Conservation (phyloP, 1,284 basidiomycete species). For the Fomitopsis palustris region DNA sequence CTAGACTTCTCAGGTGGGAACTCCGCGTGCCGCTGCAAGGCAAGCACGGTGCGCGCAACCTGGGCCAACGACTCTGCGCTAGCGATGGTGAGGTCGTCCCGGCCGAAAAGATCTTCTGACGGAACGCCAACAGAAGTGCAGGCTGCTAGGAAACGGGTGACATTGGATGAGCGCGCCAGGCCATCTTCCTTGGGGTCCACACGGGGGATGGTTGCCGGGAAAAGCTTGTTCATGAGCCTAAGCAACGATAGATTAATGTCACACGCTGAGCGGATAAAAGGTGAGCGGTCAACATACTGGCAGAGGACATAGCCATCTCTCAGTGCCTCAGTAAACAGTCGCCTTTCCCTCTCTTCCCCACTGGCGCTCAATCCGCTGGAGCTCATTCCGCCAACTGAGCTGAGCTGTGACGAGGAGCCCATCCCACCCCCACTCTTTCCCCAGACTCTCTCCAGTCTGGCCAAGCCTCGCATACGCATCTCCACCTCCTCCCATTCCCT, state of each 20-base stretch:
- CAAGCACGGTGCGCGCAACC: conserved; percentile 65
- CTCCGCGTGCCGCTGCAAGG: conserved; percentile 61
- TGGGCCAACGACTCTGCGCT: conserved; percentile 57
- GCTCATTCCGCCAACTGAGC: conserved; percentile 26
- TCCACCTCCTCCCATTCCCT: conserved; percentile 75
- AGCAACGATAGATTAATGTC: conserved; percentile 2
- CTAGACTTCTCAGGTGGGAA: conserved; percentile 43
- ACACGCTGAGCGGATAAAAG: conserved; percentile 7
- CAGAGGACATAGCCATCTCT: conserved; percentile 84
- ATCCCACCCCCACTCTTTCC: conserved; percentile 44
- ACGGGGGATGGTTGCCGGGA: conserved; percentile 55
- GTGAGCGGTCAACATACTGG: conserved; percentile 56
- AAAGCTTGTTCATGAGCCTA: conserved; percentile 74
- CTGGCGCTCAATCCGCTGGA: conserved; percentile 41
- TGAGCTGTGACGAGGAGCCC: conserved; percentile 44
- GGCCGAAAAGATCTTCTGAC: conserved; percentile 61
- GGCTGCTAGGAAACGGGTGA: conserved; percentile 70
- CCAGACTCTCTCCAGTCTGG: conserved; percentile 72
- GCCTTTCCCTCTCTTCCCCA: conserved; percentile 72
- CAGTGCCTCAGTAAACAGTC: conserved; percentile 69
- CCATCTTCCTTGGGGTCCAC: conserved; percentile 70
- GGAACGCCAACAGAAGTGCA: conserved; percentile 62
- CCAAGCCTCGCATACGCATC: conserved; percentile 54
- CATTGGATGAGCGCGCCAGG: conserved; percentile 59
- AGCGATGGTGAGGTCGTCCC: conserved; percentile 64